Conservation (phyloP, 2,329 filamentous ascomycete species). For the Trichophyton benhamiae region DNA sequence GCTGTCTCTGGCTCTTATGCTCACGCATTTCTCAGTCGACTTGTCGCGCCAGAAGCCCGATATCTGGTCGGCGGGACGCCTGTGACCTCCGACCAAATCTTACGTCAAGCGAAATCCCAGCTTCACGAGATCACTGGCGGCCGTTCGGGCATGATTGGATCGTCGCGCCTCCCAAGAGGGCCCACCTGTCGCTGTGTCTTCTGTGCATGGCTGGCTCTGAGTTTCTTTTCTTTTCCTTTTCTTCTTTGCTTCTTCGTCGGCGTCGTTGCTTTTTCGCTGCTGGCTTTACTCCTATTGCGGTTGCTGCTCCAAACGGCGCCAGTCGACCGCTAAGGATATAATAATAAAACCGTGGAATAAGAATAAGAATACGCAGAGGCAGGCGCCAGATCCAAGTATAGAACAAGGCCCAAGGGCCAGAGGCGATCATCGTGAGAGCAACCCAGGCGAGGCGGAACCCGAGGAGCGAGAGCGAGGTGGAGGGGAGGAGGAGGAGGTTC, state of each 20-base stretch:
- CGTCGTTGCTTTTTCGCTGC: not conserved
- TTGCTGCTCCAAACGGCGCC: not conserved
- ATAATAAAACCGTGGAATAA: too few relatives aligned
- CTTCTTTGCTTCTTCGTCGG: not conserved
- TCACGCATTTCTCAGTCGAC: too few relatives aligned
- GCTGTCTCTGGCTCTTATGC: too few relatives aligned
- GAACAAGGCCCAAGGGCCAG: not conserved
- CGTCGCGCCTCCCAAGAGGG: not conserved
- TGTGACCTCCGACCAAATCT: not conserved
- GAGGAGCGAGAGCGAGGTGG: not conserved
- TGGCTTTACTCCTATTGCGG: too few relatives aligned
- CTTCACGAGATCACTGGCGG: not conserved
- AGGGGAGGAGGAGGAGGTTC: too few relatives aligned
- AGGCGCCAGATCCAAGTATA: not conserved
- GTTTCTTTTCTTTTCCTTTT: not conserved
- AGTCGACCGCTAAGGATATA: not conserved
- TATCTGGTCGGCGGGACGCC: not conserved
- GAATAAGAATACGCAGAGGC: too few relatives aligned
- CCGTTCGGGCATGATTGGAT: conserved; percentile 1
- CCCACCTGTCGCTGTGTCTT: not conserved
- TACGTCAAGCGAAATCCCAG: not conserved
- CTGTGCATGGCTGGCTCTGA: not conserved
- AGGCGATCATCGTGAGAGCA: not conserved
- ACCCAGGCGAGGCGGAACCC: not conserved
- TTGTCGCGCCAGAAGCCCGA: not conserved